phyloP scores from a whole-genome alignment of 2,329 filamentous ascomycete genomes.

The Coniochaeta hoffmannii region DNA sequence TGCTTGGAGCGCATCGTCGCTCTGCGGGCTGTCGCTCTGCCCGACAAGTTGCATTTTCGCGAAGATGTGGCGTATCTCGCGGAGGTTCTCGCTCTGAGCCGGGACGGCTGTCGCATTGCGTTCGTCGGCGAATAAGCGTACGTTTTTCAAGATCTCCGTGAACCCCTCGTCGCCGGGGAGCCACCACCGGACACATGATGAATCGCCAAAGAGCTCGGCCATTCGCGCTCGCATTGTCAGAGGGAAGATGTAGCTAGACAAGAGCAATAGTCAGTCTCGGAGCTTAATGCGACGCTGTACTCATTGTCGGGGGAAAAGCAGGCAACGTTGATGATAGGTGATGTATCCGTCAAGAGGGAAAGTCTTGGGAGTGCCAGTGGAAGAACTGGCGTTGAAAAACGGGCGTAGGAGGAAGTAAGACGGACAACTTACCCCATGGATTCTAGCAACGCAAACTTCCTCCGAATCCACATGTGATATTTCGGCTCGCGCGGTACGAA shows the following conservation, averaged over 20 bases:
- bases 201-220: conserved; percentile 65
- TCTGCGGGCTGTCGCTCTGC: conserved; percentile 1
- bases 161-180: conserved; percentile 74
- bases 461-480: conserved; percentile 72
- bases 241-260: conserved; percentile 72
- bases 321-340: no score
- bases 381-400: not conserved
- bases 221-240: conserved; percentile 66
- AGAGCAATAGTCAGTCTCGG: conserved; percentile 1
- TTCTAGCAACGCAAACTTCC: conserved; percentile 73
- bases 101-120: conserved; percentile 55
- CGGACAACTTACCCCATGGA: conserved; percentile 59
- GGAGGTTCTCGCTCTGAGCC: conserved; percentile 55
- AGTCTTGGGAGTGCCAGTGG: not conserved
- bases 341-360: not conserved
- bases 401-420: conserved; percentile 2
- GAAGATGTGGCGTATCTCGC: conserved; percentile 70
- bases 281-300: not conserved
- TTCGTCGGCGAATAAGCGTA: conserved; percentile 76
- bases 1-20: conserved; percentile 8
- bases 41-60: conserved; percentile 47
- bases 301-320: no score
- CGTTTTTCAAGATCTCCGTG: conserved; percentile 63
- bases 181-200: conserved; percentile 78
- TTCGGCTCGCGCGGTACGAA: conserved; percentile 70